Percentiles rank a stretch among this genome's conserved stretches.
phyloP scores from a whole-genome alignment of 2,329 filamentous ascomycete genomes.

The Fusarium lateritium region DNA sequence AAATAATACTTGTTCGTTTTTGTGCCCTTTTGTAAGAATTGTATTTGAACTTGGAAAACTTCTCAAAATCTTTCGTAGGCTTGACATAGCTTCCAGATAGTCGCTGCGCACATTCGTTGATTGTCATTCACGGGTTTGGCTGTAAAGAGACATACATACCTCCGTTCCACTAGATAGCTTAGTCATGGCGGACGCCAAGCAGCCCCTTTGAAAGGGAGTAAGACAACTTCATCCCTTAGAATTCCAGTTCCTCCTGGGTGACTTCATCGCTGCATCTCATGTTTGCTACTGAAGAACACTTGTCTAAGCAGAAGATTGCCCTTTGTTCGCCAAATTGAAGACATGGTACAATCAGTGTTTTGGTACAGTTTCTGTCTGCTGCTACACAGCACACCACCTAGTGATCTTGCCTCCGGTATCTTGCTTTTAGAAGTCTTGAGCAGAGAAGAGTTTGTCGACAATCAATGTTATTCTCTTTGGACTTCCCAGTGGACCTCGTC shows the following conservation, averaged over 20 bases:
- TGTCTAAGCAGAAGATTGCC: neutral
- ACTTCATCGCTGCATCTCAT: slow-evolving; percentile 29
- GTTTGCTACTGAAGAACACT: slow-evolving; percentile 5
- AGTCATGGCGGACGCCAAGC: slow-evolving; percentile 36
- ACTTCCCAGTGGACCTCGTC: slow-evolving; percentile 1
- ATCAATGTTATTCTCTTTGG: neutral
- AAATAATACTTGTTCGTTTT: no score
- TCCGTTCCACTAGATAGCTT: slow-evolving; percentile 20
- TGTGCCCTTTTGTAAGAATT: no score
- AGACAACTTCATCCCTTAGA: slow-evolving; percentile 47
- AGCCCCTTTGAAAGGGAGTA: slow-evolving; percentile 41
- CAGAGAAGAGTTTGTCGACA: slow-evolving; percentile 1
- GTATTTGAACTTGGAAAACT: no score
- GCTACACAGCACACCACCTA: neutral
- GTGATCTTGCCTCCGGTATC: neutral
- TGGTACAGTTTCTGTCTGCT: neutral
- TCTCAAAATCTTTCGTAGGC: no score
- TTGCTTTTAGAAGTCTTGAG: slow-evolving; percentile 26
- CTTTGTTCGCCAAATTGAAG: slow-evolving; percentile 9
- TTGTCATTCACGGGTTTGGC: neutral
- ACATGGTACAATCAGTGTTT: slow-evolving; percentile 5
- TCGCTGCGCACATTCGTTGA: no score
- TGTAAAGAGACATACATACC: slow-evolving; percentile 3
- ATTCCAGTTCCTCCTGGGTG: slow-evolving; percentile 42
- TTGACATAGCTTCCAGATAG: neutral